Evolutionary conservation across 1,284 basidiomycete species (phyloP).

Genomic region (Caloboletus firmus): DNA sequence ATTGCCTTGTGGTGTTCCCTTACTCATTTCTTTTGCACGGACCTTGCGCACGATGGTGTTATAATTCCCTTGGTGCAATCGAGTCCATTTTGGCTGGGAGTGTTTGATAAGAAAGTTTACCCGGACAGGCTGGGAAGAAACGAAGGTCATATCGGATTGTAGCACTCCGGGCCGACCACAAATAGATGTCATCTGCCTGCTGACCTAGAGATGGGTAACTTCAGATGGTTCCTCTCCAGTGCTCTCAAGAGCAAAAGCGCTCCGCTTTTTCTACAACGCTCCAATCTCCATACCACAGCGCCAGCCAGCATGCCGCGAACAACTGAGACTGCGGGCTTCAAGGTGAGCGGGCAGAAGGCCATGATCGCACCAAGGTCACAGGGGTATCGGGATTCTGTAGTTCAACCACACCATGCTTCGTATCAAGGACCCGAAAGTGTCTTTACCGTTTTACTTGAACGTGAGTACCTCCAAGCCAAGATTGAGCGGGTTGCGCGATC

Average conservation of each 20-base stretch:
- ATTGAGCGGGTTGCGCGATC: neutral
- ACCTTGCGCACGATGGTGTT: neutral
- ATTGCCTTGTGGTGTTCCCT: neutral
- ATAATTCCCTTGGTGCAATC: neutral
- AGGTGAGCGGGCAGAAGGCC: conserved; percentile 37
- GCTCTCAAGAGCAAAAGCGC: conserved; percentile 1
- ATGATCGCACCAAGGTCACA: neutral
- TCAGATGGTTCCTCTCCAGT: neutral
- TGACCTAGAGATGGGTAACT: conserved; percentile 3
- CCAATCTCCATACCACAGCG: conserved; percentile 8
- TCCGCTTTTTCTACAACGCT: neutral
- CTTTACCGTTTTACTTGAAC: conserved; percentile 75
- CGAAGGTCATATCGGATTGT: neutral
- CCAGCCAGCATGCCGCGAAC: conserved; percentile 56
- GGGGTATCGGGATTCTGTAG: conserved; percentile 36
- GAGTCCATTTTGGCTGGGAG: neutral
- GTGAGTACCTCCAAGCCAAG: conserved; percentile 39
- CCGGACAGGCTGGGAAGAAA: neutral
- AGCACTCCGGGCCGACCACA: conserved; percentile 10
- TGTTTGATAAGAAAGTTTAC: neutral
- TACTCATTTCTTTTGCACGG: neutral
- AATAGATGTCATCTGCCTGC: conserved; percentile 3
- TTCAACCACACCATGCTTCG: conserved; percentile 92
- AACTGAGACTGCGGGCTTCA: conserved; percentile 65
- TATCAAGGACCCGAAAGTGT: conserved; percentile 84